Conservation (phyloP, 192 early-diverging fungal genomes). For the Gigaspora rosea region DNA sequence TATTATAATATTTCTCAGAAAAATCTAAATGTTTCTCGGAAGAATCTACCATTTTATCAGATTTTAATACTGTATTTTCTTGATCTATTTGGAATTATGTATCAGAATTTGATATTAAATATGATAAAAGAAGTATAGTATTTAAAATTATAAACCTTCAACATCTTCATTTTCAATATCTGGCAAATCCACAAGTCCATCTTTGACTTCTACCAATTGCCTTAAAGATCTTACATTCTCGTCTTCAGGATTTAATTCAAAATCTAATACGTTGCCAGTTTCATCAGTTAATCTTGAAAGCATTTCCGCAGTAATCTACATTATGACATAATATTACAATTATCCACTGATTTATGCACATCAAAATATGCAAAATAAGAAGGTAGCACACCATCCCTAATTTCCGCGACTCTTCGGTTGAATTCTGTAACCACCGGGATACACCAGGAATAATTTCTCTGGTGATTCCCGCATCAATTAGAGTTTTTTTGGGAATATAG, state of each 20-base stretch:
- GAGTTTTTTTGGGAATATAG: constrained; percentile 25
- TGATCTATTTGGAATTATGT: no score
- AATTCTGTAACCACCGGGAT: constrained; percentile 14
- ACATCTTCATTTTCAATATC: constrained; percentile 1
- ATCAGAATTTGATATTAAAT: no score
- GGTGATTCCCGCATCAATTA: constrained; percentile 1
- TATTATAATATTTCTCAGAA: not conserved
- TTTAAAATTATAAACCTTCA: not conserved
- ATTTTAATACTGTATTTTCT: not conserved
- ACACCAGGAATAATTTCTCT: constrained; percentile 1
- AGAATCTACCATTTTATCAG: not conserved
- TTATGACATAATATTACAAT: not conserved
- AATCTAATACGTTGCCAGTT: constrained; percentile 23
- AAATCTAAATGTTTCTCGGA: not conserved
- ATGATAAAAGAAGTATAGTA: not conserved
- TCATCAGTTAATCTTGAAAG: constrained; percentile 24
- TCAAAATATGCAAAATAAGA: not conserved
- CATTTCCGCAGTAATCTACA: constrained; percentile 27
- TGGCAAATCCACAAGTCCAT: constrained; percentile 3
- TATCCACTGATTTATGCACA: not conserved
- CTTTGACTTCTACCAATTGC: constrained; percentile 14
- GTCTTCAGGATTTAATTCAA: constrained; percentile 18
- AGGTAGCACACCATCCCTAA: constrained; percentile 16
- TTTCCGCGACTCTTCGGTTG: constrained; percentile 8
- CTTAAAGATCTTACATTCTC: constrained; percentile 2